Evolutionary conservation across 805 yeast genomes (phyloP).

Genomic region (Spathaspora hagerdaliae): DNA sequence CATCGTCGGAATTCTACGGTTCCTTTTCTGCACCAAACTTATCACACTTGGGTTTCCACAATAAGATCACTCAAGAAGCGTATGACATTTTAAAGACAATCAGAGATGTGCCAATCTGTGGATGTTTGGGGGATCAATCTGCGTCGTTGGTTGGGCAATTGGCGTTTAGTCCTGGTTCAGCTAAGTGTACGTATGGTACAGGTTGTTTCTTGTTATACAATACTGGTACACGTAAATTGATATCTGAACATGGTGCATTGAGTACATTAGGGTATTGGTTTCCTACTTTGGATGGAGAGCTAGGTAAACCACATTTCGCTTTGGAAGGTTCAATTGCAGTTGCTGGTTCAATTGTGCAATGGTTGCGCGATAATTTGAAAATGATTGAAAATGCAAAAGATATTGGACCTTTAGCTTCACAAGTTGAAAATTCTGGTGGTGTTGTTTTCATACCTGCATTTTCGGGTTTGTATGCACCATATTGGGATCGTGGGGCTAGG

Average conservation of each 20-base stretch:
- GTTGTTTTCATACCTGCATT: slow-evolving; percentile 95
- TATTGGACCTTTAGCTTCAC: slow-evolving; percentile 84
- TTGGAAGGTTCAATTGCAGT: slow-evolving; percentile 95
- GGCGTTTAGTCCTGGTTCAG: slow-evolving; percentile 79
- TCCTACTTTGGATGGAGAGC: slow-evolving; percentile 52
- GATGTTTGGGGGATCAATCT: slow-evolving; percentile 92
- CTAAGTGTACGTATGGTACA: slow-evolving; percentile 95
- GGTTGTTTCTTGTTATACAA: slow-evolving; percentile 90
- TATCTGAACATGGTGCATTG: slow-evolving; percentile 75
- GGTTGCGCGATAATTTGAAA: slow-evolving; percentile 89
- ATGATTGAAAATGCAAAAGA: slow-evolving; percentile 78
- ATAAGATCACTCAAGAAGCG: slow-evolving; percentile 49
- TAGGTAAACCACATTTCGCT: slow-evolving; percentile 71
- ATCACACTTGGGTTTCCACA: slow-evolving; percentile 47
- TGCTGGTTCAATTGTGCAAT: slow-evolving; percentile 90
- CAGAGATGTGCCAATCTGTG: slow-evolving; percentile 70
- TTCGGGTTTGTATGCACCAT: slow-evolving; percentile 91
- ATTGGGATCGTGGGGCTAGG: slow-evolving; percentile 90
- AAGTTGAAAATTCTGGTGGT: slow-evolving; percentile 79
- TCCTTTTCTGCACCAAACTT: slow-evolving; percentile 60
- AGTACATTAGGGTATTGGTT: slow-evolving; percentile 92
- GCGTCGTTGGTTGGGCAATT: slow-evolving; percentile 91
- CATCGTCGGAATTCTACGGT: slow-evolving; percentile 78
- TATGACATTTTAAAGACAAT: slow-evolving; percentile 45
- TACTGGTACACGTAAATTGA: slow-evolving; percentile 70